Evolutionary conservation across 345 rosid species (phyloP).

Genomic region (Arabis alpina): DNA sequence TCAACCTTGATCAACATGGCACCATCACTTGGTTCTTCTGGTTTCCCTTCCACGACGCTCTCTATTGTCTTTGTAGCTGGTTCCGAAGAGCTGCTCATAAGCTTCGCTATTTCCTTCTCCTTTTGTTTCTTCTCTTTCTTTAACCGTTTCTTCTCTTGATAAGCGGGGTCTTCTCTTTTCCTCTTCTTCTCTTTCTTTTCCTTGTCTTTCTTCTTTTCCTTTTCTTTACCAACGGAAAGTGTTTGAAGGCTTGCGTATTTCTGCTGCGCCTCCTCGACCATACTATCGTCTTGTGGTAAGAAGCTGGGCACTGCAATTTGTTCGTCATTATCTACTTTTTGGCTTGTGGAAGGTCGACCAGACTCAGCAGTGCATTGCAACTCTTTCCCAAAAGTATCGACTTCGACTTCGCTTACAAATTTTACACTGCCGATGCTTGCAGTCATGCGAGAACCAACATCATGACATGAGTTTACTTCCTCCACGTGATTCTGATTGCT

Average conservation of each 20-base stretch:
- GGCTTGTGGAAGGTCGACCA: constrained; percentile 54
- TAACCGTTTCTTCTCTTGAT: constrained; percentile 71
- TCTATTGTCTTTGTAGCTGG: constrained; percentile 40
- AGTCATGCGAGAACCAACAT: constrained; percentile 84
- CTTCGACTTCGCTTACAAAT: constrained; percentile 66
- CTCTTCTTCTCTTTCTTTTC: constrained; percentile 68
- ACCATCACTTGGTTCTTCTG: constrained; percentile 52
- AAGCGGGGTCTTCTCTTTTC: constrained; percentile 69
- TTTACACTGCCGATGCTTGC: constrained; percentile 96
- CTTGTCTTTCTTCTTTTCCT: constrained; percentile 55
- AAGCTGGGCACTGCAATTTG: constrained; percentile 52
- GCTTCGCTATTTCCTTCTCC: constrained; percentile 79
- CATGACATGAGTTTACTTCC: constrained; percentile 89
- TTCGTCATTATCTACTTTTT: constrained; percentile 47
- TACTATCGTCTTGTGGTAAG: constrained; percentile 50
- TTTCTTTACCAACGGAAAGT: constrained; percentile 59
- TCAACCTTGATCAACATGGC: constrained; percentile 47
- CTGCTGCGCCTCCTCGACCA: constrained; percentile 56
- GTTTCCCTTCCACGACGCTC: constrained; percentile 44
- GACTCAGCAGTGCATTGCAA: constrained; percentile 99
- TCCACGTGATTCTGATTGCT: constrained; percentile 78
- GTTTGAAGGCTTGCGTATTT: constrained; percentile 71
- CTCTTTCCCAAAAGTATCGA: constrained; percentile 73
- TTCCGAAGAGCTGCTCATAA: constrained; percentile 49
- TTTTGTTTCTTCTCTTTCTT: constrained; percentile 87